Percentiles rank a stretch among this genome's conserved stretches.
Evolutionary conservation across 352 stramenopile genomes (phyloP).

Genomic region (Globisporangium perplexum): DNA sequence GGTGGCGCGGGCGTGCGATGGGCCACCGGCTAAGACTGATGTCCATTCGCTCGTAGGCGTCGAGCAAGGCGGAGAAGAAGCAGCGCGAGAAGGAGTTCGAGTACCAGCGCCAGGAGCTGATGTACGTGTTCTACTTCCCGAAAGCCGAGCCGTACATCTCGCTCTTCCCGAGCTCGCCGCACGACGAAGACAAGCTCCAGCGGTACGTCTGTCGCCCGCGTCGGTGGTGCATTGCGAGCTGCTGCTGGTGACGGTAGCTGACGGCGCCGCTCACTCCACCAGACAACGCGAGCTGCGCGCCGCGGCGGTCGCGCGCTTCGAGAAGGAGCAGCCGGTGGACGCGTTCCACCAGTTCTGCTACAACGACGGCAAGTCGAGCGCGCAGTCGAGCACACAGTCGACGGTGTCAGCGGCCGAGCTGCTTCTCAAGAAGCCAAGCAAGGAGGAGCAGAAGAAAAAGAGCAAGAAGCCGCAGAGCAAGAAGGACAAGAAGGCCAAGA

Average conservation of each 20-base stretch:
- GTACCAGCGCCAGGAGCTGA: conserved; percentile 51
- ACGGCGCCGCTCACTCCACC: neutral
- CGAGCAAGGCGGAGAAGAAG: conserved; percentile 32
- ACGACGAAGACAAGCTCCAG: conserved; percentile 42
- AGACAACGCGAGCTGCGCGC: conserved; percentile 41
- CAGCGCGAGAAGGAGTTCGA: conserved; percentile 36
- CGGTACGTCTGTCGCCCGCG: conserved; percentile 13
- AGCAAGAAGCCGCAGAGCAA: conserved; percentile 51
- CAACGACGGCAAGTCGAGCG: conserved; percentile 37
- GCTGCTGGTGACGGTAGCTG: neutral
- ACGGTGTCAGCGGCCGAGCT: conserved; percentile 26
- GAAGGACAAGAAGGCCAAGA: conserved; percentile 26
- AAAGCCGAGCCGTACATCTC: conserved; percentile 67
- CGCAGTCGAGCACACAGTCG: conserved; percentile 7
- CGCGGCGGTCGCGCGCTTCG: conserved; percentile 41
- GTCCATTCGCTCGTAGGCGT: conserved; percentile 16
- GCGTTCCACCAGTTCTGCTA: conserved; percentile 76
- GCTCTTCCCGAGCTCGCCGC: conserved; percentile 50
- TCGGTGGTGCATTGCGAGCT: neutral
- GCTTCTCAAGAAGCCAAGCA: conserved; percentile 56
- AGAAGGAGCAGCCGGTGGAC: conserved; percentile 46
- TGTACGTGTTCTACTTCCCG: conserved; percentile 83
- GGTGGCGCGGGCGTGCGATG: no score
- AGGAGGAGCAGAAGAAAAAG: conserved; percentile 66
- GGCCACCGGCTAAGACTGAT: no score